Evolutionary conservation across 208 protist species (phyloP).

Genomic region (Leishmania turanica): DNA sequence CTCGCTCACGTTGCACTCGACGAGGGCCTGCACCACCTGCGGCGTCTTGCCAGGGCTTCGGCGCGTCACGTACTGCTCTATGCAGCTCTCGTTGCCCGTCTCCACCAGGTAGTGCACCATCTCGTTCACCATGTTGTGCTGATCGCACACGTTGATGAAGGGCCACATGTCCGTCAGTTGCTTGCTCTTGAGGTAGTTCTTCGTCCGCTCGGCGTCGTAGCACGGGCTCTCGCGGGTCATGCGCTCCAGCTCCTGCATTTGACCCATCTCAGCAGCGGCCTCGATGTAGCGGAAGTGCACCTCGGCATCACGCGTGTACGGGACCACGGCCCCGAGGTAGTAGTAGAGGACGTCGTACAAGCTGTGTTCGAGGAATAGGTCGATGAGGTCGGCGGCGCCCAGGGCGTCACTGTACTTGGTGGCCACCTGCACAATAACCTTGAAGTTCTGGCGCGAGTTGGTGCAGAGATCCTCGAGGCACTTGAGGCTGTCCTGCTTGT

Average conservation of each 20-base stretch:
- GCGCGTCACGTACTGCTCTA: conserved; percentile 97
- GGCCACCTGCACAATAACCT: conserved; percentile 98
- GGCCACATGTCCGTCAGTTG: conserved; percentile 98
- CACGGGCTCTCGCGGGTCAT: conserved; percentile 98
- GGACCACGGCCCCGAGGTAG: conserved; percentile 98
- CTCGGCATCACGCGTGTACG: conserved; percentile 96
- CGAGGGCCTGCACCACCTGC: conserved; percentile 97
- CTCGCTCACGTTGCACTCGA: conserved; percentile 98
- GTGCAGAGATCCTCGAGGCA: conserved; percentile 97
- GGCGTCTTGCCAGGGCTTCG: conserved; percentile 98
- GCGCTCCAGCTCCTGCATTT: conserved; percentile 98
- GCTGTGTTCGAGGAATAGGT: conserved; percentile 97
- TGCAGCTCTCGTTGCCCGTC: conserved; percentile 96
- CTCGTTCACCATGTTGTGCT: conserved; percentile 98
- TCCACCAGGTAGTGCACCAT: conserved; percentile 98
- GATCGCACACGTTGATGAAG: conserved; percentile 99
- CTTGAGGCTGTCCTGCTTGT: conserved; percentile 96
- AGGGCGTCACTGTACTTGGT: conserved; percentile 98
- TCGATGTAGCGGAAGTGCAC: conserved; percentile 99
- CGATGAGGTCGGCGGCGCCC: conserved; percentile 93
- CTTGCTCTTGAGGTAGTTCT: conserved; percentile 99
- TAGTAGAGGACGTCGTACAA: conserved; percentile 97
- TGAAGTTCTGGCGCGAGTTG: conserved; percentile 97
- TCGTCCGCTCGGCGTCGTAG: conserved; percentile 98
- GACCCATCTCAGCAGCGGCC: conserved; percentile 96